Percentiles rank a stretch among this genome's conserved stretches.
Evolutionary conservation across 1,284 basidiomycete genomes (phyloP).

Genomic region (Schizophyllum amplum): DNA sequence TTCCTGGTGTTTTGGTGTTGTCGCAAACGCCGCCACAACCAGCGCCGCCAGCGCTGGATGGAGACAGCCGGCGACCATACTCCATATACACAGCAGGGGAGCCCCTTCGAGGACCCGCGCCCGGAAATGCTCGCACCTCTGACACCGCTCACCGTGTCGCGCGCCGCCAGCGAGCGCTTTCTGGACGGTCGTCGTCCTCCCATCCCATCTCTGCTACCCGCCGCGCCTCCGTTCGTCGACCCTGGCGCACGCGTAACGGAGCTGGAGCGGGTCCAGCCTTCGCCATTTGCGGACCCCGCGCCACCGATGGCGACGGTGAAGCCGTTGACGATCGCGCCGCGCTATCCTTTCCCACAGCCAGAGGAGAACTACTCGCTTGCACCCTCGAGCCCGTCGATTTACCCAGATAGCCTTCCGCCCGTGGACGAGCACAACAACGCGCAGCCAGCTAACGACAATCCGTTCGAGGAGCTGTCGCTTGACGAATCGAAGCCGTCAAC

Average conservation of each 20-base stretch:
- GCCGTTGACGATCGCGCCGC: constrained; percentile 10
- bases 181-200: too few species aligned
- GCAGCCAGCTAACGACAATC: neutral
- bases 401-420: constrained; percentile 42
- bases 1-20: constrained; percentile 8
- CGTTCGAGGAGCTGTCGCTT: neutral
- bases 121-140: constrained; percentile 20
- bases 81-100: neutral
- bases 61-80: neutral
- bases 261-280: neutral
- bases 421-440: constrained; percentile 19
- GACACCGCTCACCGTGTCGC: constrained; percentile 15
- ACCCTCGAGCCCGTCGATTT: constrained; percentile 49
- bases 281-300: constrained; percentile 5
- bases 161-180: neutral
- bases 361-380: constrained; percentile 18
- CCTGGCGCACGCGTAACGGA: neutral
- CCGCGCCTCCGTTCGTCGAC: constrained; percentile 1
- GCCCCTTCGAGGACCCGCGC: neutral
- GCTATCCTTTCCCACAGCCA: neutral
- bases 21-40: constrained; percentile 7
- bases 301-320: constrained; percentile 2
- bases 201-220: too few species aligned
- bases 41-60: constrained; percentile 6
- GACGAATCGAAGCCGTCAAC: too few species aligned